Percentiles rank a stretch among this genome's conserved stretches.
Evolutionary conservation across 768 basidiomycete genomes (phyloP).

Genomic region (Dentipellis sp.): DNA sequence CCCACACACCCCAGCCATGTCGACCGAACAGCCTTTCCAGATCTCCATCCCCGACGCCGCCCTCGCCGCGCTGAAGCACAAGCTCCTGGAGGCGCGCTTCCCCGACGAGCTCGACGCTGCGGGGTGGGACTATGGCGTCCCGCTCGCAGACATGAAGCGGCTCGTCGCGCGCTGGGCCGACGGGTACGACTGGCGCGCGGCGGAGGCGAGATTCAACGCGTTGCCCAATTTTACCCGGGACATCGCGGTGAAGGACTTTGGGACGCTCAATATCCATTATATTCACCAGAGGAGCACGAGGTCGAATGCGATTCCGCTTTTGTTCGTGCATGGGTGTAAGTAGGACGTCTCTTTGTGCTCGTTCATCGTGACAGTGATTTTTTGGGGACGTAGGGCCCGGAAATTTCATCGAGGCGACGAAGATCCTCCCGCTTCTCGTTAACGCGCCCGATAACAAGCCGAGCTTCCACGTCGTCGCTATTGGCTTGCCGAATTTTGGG

Average conservation of each 20-base stretch:
- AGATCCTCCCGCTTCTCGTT: constrained; percentile 18
- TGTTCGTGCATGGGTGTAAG: constrained; percentile 49
- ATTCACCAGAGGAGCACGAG: constrained; percentile 32
- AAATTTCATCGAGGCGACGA: constrained; percentile 37
- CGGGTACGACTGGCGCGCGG: constrained; percentile 19
- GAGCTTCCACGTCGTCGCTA: constrained; percentile 22
- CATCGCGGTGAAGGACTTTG: constrained; percentile 22
- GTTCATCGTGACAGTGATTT: neutral
- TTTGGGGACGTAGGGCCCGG: constrained; percentile 41
- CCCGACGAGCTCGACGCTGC: constrained; percentile 48
- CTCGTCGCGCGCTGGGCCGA: constrained; percentile 19
- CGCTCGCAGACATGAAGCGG: constrained; percentile 15
- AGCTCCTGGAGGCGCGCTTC: constrained; percentile 35
- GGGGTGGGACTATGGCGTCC: constrained; percentile 38
- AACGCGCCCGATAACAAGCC: constrained; percentile 5
- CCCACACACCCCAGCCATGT: constrained; percentile 15
- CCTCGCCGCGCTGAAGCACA: constrained; percentile 31
- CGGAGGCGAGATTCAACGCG: constrained; percentile 20
- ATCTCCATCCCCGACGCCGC: constrained; percentile 35
- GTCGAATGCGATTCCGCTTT: constrained; percentile 37
- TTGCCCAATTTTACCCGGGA: constrained; percentile 24
- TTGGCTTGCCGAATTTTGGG: constrained; percentile 19
- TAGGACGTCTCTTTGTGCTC: constrained; percentile 4
- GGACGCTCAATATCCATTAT: constrained; percentile 25
- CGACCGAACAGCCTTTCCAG: constrained; percentile 32